Evolutionary conservation across 139 green algal species (phyloP).

Genomic region (Diplosphaera chodatii): DNA sequence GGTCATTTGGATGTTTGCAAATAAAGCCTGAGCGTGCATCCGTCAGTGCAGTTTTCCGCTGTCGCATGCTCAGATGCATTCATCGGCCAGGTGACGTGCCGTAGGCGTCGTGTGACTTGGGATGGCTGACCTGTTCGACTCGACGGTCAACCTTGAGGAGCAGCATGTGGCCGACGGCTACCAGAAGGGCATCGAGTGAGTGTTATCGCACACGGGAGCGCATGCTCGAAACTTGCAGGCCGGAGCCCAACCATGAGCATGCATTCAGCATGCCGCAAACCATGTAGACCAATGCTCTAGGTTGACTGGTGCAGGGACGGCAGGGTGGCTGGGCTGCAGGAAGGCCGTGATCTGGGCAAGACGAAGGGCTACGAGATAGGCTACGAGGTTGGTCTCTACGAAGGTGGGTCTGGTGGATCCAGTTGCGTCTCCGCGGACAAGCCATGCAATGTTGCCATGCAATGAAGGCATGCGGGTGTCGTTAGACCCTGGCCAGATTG

Average conservation of each 20-base stretch:
- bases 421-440: neutral
- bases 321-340: slow-evolving; percentile 28
- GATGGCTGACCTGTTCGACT: slow-evolving; percentile 37
- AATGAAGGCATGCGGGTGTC: neutral
- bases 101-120: too few relatives aligned
- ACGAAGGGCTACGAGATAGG: slow-evolving; percentile 71
- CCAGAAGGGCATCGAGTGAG: slow-evolving; percentile 21
- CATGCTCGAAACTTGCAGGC: neutral
- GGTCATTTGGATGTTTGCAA: too few relatives aligned
- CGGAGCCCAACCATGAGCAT: neutral
- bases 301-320: slow-evolving; percentile 32
- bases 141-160: slow-evolving; percentile 32
- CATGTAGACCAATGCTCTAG: neutral
- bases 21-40: too few relatives aligned
- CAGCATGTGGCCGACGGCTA: slow-evolving; percentile 34
- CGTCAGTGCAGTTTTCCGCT: too few relatives aligned
- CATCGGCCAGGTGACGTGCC: too few relatives aligned
- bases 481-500: neutral
- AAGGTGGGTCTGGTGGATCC: slow-evolving; percentile 30
- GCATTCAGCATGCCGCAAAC: neutral
- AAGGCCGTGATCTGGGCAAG: slow-evolving; percentile 60
- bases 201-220: too few relatives aligned
- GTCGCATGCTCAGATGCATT: too few relatives aligned
- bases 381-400: slow-evolving; percentile 69
- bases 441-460: neutral